These are phyloP conservation scores for Pleurotus cornucopiae DNA, from an alignment of 768 basidiomycete genomes.

Conservation along the genomic window DNA sequence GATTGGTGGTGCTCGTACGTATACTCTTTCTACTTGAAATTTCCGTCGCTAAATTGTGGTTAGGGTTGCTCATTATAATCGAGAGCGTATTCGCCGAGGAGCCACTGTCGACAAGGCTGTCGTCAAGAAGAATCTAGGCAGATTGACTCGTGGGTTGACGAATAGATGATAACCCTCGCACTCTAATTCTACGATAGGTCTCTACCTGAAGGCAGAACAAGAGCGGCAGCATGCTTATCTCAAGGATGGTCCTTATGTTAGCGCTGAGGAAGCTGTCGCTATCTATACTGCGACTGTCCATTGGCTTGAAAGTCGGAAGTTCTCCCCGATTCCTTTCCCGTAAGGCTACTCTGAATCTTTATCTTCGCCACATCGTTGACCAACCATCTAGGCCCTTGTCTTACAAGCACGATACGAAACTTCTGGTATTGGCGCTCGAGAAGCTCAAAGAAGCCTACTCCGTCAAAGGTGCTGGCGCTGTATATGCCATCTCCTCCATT, in stretches of 20 bases:
- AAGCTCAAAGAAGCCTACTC: constrained; percentile 99
- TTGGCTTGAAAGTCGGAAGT: constrained; percentile 97
- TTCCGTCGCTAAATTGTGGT: neutral
- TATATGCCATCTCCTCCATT: neutral
- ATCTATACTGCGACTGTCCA: constrained; percentile 99
- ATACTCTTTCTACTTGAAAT: neutral
- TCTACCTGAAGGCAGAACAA: constrained; percentile 98
- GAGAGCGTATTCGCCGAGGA: constrained; percentile 94
- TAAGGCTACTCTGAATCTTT: constrained; percentile 28
- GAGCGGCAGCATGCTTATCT: constrained; percentile 98
- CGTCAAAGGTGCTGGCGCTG: constrained; percentile 62
- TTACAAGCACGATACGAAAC: constrained; percentile 98
- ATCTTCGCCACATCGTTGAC: neutral
- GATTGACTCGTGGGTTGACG: constrained; percentile 77
- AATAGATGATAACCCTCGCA: neutral
- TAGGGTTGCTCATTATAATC: constrained; percentile 95
- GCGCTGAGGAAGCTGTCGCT: constrained; percentile 97
- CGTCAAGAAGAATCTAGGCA: constrained; percentile 97
- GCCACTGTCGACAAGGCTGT: constrained; percentile 98
- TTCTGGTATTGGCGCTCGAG: constrained; percentile 93
- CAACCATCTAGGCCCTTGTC: constrained; percentile 67
- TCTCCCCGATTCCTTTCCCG: constrained; percentile 99
- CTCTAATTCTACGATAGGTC: constrained; percentile 33
- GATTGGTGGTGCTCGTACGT: constrained; percentile 97
- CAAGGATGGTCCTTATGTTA: constrained; percentile 99